Percentiles rank a stretch among this genome's conserved stretches.
Evolutionary conservation across 306 rosid species (phyloP).

Genomic region (Prunus mongolica): DNA sequence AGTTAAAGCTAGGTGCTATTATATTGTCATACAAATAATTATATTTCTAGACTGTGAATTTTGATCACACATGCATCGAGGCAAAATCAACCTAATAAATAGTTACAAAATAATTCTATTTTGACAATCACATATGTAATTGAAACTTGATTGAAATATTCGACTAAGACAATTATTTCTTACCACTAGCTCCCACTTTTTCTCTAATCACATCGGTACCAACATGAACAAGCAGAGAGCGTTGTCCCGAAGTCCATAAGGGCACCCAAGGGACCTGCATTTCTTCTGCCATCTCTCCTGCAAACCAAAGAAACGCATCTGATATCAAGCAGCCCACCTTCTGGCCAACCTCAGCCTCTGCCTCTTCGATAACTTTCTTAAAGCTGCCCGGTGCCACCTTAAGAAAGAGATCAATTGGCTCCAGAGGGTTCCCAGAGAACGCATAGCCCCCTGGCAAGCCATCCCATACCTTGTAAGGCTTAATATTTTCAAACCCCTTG

Average conservation of each 20-base stretch:
- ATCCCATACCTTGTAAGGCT: constrained; percentile 39
- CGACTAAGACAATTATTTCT: not conserved
- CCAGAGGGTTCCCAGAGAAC: constrained; percentile 18
- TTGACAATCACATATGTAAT: not conserved
- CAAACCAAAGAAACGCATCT: constrained; percentile 69
- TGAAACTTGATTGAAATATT: not conserved
- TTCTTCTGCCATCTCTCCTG: constrained; percentile 46
- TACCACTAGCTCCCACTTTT: constrained; percentile 30
- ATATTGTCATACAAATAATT: not conserved
- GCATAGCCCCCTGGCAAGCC: constrained; percentile 49
- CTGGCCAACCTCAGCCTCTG: constrained; percentile 26
- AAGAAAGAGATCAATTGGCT: constrained; percentile 32
- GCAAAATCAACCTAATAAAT: no score
- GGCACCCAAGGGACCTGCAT: constrained; percentile 63
- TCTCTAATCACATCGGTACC: constrained; percentile 1
- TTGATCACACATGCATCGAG: no score
- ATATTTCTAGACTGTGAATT: not conserved
- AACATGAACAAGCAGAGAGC: constrained; percentile 43
- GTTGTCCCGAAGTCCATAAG: constrained; percentile 74
- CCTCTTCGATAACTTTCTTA: constrained; percentile 27
- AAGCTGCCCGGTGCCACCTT: constrained; percentile 37
- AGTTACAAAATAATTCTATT: no score
- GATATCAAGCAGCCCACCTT: constrained; percentile 50
- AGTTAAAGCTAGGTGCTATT: no score
- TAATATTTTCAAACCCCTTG: constrained; percentile 16